Evolutionary conservation across 352 stramenopile species (phyloP), one percentile per base, ranked within the genome.

Genomic region (Pythium grandisporangium): DNA sequence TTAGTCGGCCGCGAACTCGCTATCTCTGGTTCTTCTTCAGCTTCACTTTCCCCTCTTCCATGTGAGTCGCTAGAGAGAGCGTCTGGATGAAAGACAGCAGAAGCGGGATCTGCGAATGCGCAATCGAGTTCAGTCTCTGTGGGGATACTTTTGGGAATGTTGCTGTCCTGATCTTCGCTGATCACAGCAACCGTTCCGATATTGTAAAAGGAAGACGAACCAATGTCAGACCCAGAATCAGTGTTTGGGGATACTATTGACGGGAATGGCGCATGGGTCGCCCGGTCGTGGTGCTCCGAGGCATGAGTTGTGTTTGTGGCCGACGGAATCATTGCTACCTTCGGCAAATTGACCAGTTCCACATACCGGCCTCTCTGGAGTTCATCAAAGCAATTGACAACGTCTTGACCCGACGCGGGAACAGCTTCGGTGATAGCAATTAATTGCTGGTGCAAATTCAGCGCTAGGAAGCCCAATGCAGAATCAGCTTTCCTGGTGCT

Each of bases 401-500:
- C 29, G 27, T 66, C 57, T 11, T 26, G 32, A 17, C 30, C 44
- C 4, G 46, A 51, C n/a, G 74, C 82, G 4, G 72, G 68, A 3
- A 77, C 61, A n/a, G 71, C 74, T 32, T 70, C 75, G 11, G 77
- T 75, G 4, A 93, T 69, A 3, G 75, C 87, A 49, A 93, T 65
- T 34, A 90, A 59, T 32, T 93, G 80, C 33, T 88, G 74, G 46
- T 93, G 80, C 27, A 93, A 53, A 26, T 93, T 93, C n/a, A 93
- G 33, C 2, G 77, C 72, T 17, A 93, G 37, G 35, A 89, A 93
- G 34, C 77, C 65, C 17, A 93, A 53, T 27, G 72, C 63, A 1
- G 72, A 59, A 53, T 93, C 75, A 8, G 75, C 76, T 64, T 93
- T 93, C 70, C 87, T 91, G 2, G 80, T 93, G 44, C 74, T 89